Percentiles rank a stretch among this genome's conserved stretches.
Evolutionary conservation across 73 alveolate genomes (phyloP).

Genomic region (Paraurostyla sp.): DNA sequence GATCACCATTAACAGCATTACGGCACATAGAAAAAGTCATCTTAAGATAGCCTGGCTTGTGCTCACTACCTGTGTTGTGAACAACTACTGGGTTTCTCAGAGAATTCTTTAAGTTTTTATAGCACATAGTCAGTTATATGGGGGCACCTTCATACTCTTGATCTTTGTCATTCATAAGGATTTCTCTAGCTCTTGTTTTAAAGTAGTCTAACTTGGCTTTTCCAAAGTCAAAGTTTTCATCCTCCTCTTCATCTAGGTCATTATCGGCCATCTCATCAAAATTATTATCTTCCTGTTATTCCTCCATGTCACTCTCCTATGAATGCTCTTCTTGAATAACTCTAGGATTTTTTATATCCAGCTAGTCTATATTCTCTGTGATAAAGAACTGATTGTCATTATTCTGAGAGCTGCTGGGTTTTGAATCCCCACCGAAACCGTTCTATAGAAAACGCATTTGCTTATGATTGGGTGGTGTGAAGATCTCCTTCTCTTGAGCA

Average conservation of each 20-base stretch:
- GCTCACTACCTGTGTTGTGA: slow-evolving; percentile 43
- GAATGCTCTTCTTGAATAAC: slow-evolving; percentile 48
- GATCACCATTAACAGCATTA: slow-evolving; percentile 68
- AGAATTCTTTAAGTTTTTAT: slow-evolving; percentile 57
- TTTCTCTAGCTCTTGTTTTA: slow-evolving; percentile 63
- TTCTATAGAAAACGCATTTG: slow-evolving; percentile 23
- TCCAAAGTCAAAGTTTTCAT: slow-evolving; percentile 73
- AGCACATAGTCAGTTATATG: slow-evolving; percentile 65
- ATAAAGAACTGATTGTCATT: slow-evolving; percentile 54
- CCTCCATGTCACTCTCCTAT: slow-evolving; percentile 39
- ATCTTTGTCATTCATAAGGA: slow-evolving; percentile 47
- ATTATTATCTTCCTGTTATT: slow-evolving; percentile 4
- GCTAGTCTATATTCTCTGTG: slow-evolving; percentile 26
- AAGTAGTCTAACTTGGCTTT: slow-evolving; percentile 72
- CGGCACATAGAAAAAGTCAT: slow-evolving; percentile 70
- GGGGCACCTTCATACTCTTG: slow-evolving; percentile 58
- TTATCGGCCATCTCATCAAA: slow-evolving; percentile 41
- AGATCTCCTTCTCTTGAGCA: slow-evolving; percentile 48
- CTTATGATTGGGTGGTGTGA: slow-evolving; percentile 66
- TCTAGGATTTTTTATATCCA: neutral
- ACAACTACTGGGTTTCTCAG: slow-evolving; percentile 70
- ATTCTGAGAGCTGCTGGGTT: slow-evolving; percentile 20
- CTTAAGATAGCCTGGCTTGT: slow-evolving; percentile 68
- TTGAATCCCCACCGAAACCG: neutral
- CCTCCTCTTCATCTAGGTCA: slow-evolving; percentile 54